These are phyloP conservation scores for Talaromyces verruculosus DNA, from an alignment of 2,329 filamentous ascomycete genomes.

Conservation along the genomic window DNA sequence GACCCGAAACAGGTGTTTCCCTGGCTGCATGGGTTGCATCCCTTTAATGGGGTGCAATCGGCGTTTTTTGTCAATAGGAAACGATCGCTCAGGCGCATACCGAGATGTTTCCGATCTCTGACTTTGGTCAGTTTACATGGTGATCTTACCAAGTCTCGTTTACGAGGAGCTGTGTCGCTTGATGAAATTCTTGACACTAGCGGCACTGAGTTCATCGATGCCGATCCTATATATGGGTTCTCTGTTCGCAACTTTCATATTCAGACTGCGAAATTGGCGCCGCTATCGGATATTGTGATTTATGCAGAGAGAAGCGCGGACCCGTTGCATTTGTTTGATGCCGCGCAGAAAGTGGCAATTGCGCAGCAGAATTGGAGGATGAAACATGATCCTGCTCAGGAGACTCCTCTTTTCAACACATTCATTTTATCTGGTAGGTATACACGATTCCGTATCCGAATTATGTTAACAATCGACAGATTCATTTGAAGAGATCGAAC, in stretches of 20 bases:
- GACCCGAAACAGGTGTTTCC: constrained; percentile 86
- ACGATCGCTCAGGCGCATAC: constrained; percentile 67
- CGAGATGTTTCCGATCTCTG: constrained; percentile 74
- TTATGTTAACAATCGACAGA: constrained; percentile 43
- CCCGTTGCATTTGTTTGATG: constrained; percentile 63
- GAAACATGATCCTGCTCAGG: constrained; percentile 58
- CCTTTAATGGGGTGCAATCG: constrained; percentile 82
- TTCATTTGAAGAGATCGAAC: constrained; percentile 70
- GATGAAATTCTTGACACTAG: constrained; percentile 70
- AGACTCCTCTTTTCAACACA: constrained; percentile 73
- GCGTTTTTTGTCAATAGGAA: constrained; percentile 82
- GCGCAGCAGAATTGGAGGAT: constrained; percentile 76
- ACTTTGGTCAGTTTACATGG: constrained; percentile 88
- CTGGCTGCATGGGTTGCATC: constrained; percentile 92
- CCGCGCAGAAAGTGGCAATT: constrained; percentile 64
- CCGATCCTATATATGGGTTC: constrained; percentile 86
- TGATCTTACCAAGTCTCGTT: constrained; percentile 67
- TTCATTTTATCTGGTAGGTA: constrained; percentile 67
- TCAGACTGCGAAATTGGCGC: constrained; percentile 82
- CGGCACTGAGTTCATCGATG: constrained; percentile 68
- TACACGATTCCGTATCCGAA: neutral
- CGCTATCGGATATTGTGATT: constrained; percentile 86
- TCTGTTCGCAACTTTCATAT: constrained; percentile 98
- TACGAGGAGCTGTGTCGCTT: constrained; percentile 84
- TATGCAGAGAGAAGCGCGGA: constrained; percentile 71